A percentile compares a stretch with the other conserved stretches of the same genome.
Conservation (phyloP, 139 green algal species). For the Pleodorina starrii region DNA sequence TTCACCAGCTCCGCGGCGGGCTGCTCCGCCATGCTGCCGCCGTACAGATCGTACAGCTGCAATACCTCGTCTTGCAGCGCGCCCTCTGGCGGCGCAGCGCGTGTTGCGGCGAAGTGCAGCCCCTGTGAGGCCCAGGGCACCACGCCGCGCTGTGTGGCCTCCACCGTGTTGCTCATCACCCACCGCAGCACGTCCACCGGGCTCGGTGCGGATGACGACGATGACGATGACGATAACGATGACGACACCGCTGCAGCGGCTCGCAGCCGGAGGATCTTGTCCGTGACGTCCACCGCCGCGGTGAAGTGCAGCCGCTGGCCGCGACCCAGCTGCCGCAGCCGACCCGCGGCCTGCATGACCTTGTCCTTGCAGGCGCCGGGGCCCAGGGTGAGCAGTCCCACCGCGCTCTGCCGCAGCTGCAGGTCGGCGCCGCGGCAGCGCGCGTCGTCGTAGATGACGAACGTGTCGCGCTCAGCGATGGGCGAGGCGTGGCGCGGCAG, state of each 20-base stretch:
- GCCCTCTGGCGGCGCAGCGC: conserved; percentile 32
- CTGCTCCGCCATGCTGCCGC: conserved; percentile 25
- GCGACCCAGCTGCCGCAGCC: conserved; percentile 61
- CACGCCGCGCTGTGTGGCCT: conserved; percentile 54
- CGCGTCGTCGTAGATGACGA: conserved; percentile 72
- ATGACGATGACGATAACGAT: too few species aligned
- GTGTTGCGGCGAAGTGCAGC: conserved; percentile 58
- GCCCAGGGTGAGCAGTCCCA: conserved; percentile 75
- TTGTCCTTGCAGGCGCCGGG: conserved; percentile 71
- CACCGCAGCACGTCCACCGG: conserved; percentile 61
- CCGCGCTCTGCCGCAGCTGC: conserved; percentile 58
- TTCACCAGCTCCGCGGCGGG: too few species aligned
- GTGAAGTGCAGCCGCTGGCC: conserved; percentile 59
- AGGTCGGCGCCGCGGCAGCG: conserved; percentile 67
- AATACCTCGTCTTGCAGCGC: conserved; percentile 61
- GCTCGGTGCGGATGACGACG: too few species aligned
- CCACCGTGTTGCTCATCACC: conserved; percentile 70
- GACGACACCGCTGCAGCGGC: not conserved
- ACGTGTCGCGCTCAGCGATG: conserved; percentile 58
- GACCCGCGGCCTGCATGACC: conserved; percentile 71
- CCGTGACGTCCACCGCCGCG: conserved; percentile 33
- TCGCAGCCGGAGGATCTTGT: not conserved
- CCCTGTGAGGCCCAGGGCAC: conserved; percentile 55
- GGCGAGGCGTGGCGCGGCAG: conserved; percentile 43
- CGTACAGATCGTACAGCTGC: conserved; percentile 33